A percentile compares a stretch with the other conserved stretches of the same genome.
phyloP scores from a whole-genome alignment of 2,329 filamentous ascomycete species.

The Macrophomina tecta region DNA sequence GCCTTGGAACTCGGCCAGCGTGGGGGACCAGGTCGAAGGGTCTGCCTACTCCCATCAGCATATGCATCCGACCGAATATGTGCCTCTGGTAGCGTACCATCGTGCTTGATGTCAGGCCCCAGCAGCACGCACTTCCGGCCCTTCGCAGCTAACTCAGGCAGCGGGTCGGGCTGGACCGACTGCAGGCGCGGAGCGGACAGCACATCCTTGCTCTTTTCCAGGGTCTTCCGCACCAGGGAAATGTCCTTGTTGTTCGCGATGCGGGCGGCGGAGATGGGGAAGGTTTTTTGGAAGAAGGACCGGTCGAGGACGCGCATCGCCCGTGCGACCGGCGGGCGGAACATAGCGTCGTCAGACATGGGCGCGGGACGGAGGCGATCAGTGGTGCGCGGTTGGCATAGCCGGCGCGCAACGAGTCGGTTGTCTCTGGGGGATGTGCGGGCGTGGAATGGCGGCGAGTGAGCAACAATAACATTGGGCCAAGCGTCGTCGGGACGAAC shows the following conservation, averaged over 20 bases:
- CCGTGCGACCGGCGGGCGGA: constrained; percentile 81
- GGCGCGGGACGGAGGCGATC: constrained; percentile 15
- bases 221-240: constrained; percentile 68
- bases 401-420: constrained; percentile 6
- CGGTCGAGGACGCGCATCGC: constrained; percentile 82
- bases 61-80: neutral
- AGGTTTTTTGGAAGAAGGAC: constrained; percentile 77
- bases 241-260: constrained; percentile 79
- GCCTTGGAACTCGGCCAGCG: constrained; percentile 71
- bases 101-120: constrained; percentile 49
- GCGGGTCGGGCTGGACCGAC: constrained; percentile 37
- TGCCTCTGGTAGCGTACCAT: constrained; percentile 36
- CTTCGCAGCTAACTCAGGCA: constrained; percentile 51
- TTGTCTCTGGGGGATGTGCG: constrained; percentile 21
- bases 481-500: constrained; percentile 9
- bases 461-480: constrained; percentile 22
- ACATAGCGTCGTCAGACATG: constrained; percentile 57
- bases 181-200: constrained; percentile 68
- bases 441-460: constrained; percentile 5
- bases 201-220: constrained; percentile 71
- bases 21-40: constrained; percentile 76
- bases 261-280: constrained; percentile 79
- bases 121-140: constrained; percentile 54
- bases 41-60: constrained; percentile 56
- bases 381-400: neutral